Conservation (phyloP, 495 filamentous ascomycete genomes). For the Trichoderma virens region DNA sequence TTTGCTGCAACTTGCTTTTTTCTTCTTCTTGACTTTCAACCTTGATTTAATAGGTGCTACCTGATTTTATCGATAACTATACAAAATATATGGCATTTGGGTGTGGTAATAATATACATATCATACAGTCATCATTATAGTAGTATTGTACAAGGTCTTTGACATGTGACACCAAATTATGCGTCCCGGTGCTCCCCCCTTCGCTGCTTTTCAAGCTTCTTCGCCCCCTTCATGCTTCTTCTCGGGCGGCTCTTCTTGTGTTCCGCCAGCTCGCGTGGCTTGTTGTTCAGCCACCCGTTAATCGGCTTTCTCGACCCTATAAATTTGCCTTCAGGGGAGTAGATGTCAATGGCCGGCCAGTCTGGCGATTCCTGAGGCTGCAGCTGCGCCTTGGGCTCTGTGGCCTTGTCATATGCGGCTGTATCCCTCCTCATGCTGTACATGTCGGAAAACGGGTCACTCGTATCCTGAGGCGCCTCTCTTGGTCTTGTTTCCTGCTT, state of each 20-base stretch:
- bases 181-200: constrained; percentile 13
- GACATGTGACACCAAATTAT: not conserved
- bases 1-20: too few species aligned
- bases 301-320: constrained; percentile 63
- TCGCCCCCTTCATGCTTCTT: constrained; percentile 51
- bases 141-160: not conserved
- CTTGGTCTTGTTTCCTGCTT: not conserved
- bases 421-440: not conserved
- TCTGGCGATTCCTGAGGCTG: constrained; percentile 17
- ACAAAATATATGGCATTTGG: not conserved
- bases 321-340: constrained; percentile 72
- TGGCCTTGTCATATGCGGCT: not conserved
- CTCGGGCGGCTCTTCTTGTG: constrained; percentile 33
- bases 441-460: constrained; percentile 8
- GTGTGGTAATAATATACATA: not conserved
- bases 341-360: constrained; percentile 74
- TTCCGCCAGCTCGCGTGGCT: constrained; percentile 19
- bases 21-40: too few species aligned
- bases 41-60: too few species aligned
- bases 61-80: not conserved
- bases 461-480: constrained; percentile 5
- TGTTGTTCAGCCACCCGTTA: constrained; percentile 56
- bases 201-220: constrained; percentile 41
- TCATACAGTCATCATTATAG: not conserved
- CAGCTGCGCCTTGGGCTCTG: not conserved